These are phyloP conservation scores for Mycena rosella DNA, from an alignment of 768 basidiomycete genomes.

Conservation along the genomic window DNA sequence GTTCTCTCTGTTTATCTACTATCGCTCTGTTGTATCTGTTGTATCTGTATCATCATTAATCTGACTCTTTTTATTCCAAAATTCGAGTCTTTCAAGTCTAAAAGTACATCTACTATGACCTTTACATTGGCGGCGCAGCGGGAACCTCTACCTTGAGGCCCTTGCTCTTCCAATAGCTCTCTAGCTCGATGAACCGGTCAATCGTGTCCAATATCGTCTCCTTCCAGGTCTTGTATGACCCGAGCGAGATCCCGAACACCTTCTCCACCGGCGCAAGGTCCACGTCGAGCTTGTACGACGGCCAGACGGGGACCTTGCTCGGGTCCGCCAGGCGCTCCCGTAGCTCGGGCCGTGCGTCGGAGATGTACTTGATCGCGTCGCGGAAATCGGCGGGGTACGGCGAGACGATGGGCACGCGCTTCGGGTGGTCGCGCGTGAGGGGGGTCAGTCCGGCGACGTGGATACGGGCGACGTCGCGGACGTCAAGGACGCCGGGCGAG, in stretches of 20 bases:
- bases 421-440: too few relatives aligned
- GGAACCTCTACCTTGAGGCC: constrained; percentile 32
- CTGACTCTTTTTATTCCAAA: not conserved
- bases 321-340: constrained; percentile 28
- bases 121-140: constrained; percentile 18
- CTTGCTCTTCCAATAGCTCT: constrained; percentile 36
- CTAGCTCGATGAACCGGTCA: constrained; percentile 31
- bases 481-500: constrained; percentile 11
- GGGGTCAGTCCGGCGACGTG: too few relatives aligned
- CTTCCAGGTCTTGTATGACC: constrained; percentile 28
- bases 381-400: constrained; percentile 25
- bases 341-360: constrained; percentile 32
- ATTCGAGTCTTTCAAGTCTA: too few relatives aligned
- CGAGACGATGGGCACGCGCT: too few relatives aligned
- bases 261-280: constrained; percentile 35
- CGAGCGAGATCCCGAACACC: constrained; percentile 37
- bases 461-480: too few relatives aligned
- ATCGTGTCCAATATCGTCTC: constrained; percentile 35
- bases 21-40: constrained; percentile 19
- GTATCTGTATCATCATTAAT: constrained; percentile 14
- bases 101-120: not conserved
- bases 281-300: constrained; percentile 39
- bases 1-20: constrained; percentile 10
- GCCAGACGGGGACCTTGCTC: too few relatives aligned
- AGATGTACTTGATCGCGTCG: constrained; percentile 28